These are phyloP conservation scores for Stagonosporopsis cucurbitacearum DNA, from an alignment of 2,329 filamentous ascomycete genomes.

Conservation along the genomic window DNA sequence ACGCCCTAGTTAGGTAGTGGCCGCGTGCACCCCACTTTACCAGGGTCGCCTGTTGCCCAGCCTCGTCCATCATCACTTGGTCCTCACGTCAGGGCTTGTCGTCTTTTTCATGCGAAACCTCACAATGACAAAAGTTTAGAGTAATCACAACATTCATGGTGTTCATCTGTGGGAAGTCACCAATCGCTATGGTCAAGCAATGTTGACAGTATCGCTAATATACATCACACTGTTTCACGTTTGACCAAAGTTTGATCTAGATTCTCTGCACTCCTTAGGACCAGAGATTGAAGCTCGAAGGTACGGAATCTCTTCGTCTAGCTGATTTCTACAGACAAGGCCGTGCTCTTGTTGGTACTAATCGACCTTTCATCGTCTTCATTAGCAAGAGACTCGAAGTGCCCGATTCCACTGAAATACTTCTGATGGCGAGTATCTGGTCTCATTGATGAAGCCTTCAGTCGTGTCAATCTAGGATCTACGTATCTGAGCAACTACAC, in stretches of 20 bases:
- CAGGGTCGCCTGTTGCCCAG: neutral
- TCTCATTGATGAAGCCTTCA: neutral
- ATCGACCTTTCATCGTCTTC: too few relatives aligned
- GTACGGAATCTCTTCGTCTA: too few relatives aligned
- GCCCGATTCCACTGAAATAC: too few relatives aligned
- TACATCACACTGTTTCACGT: neutral
- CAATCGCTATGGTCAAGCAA: neutral
- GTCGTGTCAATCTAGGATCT: neutral
- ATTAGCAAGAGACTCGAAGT: too few relatives aligned
- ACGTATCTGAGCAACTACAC: neutral
- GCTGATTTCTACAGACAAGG: too few relatives aligned
- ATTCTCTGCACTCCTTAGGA: neutral
- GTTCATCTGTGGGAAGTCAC: too few relatives aligned
- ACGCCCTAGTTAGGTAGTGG: neutral
- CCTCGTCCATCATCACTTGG: too few relatives aligned
- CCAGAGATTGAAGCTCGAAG: neutral
- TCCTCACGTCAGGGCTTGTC: neutral
- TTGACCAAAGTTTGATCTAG: slow-evolving; percentile 9
- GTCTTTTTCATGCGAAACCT: neutral
- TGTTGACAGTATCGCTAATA: neutral
- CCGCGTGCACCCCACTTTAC: neutral
- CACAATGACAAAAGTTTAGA: neutral
- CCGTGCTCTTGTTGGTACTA: too few relatives aligned
- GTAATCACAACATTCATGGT: neutral
- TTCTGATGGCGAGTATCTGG: too few relatives aligned